Conservation (phyloP, 2,329 filamentous ascomycete genomes). For the Colletotrichum cordylinicola region DNA sequence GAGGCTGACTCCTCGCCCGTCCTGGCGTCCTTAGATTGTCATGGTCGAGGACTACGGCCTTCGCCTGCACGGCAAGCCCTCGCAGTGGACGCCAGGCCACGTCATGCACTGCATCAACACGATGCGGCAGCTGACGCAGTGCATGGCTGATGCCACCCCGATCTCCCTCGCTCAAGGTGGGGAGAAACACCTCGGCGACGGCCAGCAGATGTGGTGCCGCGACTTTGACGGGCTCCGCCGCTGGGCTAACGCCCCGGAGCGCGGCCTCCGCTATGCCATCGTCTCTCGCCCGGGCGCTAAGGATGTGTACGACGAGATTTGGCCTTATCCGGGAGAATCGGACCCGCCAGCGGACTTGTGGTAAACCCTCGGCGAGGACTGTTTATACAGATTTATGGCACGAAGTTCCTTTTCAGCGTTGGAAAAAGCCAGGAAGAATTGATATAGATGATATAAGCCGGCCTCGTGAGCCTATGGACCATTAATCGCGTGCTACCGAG, state of each 20-base stretch:
- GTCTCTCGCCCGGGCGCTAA: not conserved
- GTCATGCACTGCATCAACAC: not conserved
- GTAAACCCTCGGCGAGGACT: not conserved
- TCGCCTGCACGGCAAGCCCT: not conserved
- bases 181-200: not conserved
- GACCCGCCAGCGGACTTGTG: not conserved
- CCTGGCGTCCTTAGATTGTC: not conserved
- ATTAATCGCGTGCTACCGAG: not conserved
- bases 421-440: not conserved
- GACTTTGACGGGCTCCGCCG: not conserved
- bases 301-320: not conserved
- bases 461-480: not conserved
- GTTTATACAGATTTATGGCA: not conserved
- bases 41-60: not conserved
- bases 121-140: not conserved
- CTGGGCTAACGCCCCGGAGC: constrained; percentile 24
- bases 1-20: not conserved
- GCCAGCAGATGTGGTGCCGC: not conserved
- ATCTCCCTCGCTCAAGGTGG: not conserved
- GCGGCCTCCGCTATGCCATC: not conserved
- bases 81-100: not conserved
- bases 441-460: not conserved
- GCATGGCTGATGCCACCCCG: not conserved
- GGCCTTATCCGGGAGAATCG: not conserved
- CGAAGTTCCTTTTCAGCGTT: not conserved